Percentiles rank a stretch among this genome's conserved stretches.
These are phyloP conservation scores for Lecanicillium sp. DNA, from an alignment of 2,329 filamentous ascomycete genomes.

Conservation along the genomic window DNA sequence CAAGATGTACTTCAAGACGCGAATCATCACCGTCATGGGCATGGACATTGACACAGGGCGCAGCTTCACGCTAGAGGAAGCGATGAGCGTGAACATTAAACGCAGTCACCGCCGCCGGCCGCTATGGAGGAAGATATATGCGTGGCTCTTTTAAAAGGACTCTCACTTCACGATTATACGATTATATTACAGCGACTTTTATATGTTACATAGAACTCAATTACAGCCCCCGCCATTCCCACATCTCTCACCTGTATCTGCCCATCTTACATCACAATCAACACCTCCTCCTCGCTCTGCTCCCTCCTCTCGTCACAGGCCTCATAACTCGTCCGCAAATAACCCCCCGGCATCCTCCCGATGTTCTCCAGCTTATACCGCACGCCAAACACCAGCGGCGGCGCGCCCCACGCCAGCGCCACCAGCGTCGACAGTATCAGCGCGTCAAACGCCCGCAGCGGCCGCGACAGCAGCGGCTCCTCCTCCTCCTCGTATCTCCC, in stretches of 20 bases:
- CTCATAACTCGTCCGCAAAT: slow-evolving; percentile 12
- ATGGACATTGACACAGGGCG: slow-evolving; percentile 76
- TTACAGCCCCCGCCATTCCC: neutral
- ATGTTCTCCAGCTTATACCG: slow-evolving; percentile 13
- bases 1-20: slow-evolving; percentile 60
- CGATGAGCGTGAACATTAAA: slow-evolving; percentile 22
- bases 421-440: slow-evolving; percentile 16
- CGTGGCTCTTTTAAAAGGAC: slow-evolving; percentile 19
- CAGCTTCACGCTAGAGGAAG: slow-evolving; percentile 20
- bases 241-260: neutral
- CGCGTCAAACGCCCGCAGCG: slow-evolving; percentile 17
- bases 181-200: neutral
- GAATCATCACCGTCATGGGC: slow-evolving; percentile 55
- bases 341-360: slow-evolving; percentile 15
- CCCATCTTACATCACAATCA: slow-evolving; percentile 8
- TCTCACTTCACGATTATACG: neutral
- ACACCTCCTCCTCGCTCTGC: neutral
- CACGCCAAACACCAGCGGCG: slow-evolving; percentile 16
- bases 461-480: slow-evolving; percentile 14
- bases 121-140: slow-evolving; percentile 24
- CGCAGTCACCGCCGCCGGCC: slow-evolving; percentile 23
- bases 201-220: no score
- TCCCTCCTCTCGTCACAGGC: slow-evolving; percentile 13
- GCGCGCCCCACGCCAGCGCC: slow-evolving; percentile 14
- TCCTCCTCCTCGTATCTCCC: neutral